These are phyloP conservation scores for Penicillium steckii DNA, from an alignment of 495 filamentous ascomycete genomes.

Conservation along the genomic window DNA sequence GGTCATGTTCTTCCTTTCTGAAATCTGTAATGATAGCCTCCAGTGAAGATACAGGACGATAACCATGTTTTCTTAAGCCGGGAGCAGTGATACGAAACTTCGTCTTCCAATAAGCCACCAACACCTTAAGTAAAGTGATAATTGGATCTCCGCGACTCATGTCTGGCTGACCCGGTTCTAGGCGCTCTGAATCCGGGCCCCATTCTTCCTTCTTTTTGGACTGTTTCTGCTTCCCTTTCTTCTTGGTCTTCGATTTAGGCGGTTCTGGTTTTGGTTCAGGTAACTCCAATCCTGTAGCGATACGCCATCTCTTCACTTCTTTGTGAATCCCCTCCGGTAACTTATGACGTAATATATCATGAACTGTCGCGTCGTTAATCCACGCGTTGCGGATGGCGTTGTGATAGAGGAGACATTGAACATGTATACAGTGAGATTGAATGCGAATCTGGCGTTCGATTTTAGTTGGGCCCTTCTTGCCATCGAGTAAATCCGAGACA, in stretches of 20 bases:
- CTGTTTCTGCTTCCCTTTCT: constrained; percentile 45
- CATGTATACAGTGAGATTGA: constrained; percentile 82
- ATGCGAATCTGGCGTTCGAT: constrained; percentile 75
- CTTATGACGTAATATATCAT: constrained; percentile 72
- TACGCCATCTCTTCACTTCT: constrained; percentile 73
- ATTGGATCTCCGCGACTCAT: constrained; percentile 80
- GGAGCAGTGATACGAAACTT: constrained; percentile 76
- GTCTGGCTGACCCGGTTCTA: constrained; percentile 68
- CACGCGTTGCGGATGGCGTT: constrained; percentile 85
- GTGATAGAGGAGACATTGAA: constrained; percentile 84
- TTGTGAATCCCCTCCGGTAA: constrained; percentile 64
- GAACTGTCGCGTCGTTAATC: constrained; percentile 75
- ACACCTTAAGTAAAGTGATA: constrained; percentile 69
- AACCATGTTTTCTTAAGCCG: constrained; percentile 84
- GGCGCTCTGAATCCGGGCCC: constrained; percentile 64
- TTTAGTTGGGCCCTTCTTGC: constrained; percentile 84
- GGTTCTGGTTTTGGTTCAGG: constrained; percentile 33
- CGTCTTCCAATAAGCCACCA: constrained; percentile 85
- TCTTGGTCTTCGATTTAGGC: constrained; percentile 24
- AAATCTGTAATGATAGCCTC: constrained; percentile 64
- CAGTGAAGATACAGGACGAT: constrained; percentile 67
- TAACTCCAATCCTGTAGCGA: constrained; percentile 60
- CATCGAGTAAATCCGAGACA: constrained; percentile 57
- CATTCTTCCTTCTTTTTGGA: constrained; percentile 59
- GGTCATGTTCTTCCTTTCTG: constrained; percentile 59